Percentiles rank a stretch among this genome's conserved stretches.
Conservation (phyloP, 2,329 filamentous ascomycete species). For the Colletotrichum liaoningense region DNA sequence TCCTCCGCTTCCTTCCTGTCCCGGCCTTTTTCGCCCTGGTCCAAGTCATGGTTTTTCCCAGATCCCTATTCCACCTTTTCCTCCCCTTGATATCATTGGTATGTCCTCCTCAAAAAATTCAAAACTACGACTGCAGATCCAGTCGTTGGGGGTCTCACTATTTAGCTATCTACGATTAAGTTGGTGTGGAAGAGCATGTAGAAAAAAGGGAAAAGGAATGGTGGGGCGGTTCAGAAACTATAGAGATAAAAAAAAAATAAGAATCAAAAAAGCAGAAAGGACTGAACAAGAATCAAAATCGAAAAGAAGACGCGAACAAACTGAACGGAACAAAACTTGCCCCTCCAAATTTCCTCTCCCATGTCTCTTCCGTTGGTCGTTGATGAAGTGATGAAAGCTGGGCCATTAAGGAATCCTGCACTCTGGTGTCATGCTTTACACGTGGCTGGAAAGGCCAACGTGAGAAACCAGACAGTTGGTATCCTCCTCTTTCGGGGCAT, state of each 20-base stretch:
- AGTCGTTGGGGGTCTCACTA: background rate
- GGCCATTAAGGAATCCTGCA: constrained; percentile 11
- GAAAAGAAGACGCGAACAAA: background rate
- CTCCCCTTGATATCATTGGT: constrained; percentile 37
- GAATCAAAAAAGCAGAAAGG: background rate
- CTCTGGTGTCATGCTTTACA: constrained; percentile 6
- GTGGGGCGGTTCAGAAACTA: background rate
- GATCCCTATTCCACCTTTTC: constrained; percentile 26
- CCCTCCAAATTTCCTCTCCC: background rate
- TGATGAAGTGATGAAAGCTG: background rate
- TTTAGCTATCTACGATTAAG: constrained; percentile 36
- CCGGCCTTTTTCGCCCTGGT: background rate
- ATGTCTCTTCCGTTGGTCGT: constrained; percentile 13
- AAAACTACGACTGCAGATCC: background rate
- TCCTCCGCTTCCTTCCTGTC: background rate
- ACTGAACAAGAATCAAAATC: background rate
- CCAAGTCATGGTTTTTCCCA: background rate
- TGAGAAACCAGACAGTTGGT: background rate
- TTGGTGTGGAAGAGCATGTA: background rate
- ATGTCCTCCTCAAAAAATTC: constrained; percentile 32
- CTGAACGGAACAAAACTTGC: background rate
- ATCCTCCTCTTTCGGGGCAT: constrained; percentile 29
- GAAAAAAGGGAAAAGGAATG: background rate
- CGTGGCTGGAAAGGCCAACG: constrained; percentile 7
- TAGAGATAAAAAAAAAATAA: background rate